Conservation (phyloP, 2,329 filamentous ascomycete genomes). For the Arthrobotrys pseudoclavata region DNA sequence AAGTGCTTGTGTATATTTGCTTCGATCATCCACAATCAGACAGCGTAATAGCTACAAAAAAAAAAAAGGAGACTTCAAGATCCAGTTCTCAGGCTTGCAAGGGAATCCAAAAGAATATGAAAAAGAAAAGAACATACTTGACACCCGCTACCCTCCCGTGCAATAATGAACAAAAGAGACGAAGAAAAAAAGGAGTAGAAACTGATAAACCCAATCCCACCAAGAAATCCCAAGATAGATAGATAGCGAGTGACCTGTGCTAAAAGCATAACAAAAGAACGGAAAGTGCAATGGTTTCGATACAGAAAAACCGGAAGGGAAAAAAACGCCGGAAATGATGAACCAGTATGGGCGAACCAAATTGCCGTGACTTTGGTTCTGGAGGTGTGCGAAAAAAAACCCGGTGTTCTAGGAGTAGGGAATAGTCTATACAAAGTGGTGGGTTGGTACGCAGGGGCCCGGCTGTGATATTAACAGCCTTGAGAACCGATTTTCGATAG, state of each 20-base stretch:
- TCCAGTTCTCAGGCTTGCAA: slow-evolving; percentile 29
- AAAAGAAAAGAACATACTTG: slow-evolving; percentile 31
- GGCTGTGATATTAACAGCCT: slow-evolving; percentile 29
- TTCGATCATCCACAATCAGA: slow-evolving; percentile 27
- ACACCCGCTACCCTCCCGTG: slow-evolving; percentile 59
- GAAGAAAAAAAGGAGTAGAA: slow-evolving; percentile 16
- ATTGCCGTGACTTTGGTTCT: slow-evolving; percentile 53
- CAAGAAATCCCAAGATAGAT: slow-evolving; percentile 21
- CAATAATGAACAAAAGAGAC: slow-evolving; percentile 35
- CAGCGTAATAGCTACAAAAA: slow-evolving; percentile 40
- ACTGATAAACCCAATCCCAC: slow-evolving; percentile 46
- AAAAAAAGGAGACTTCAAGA: slow-evolving; percentile 32
- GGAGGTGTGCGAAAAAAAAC: slow-evolving; percentile 35
- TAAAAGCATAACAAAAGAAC: slow-evolving; percentile 39
- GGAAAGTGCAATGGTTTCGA: slow-evolving; percentile 29
- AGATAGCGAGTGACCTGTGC: slow-evolving; percentile 44
- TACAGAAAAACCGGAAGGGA: neutral
- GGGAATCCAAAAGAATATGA: slow-evolving; percentile 18
- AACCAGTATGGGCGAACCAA: slow-evolving; percentile 35
- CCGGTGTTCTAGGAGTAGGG: slow-evolving; percentile 43
- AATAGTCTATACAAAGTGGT: slow-evolving; percentile 55
- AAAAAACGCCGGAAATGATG: slow-evolving; percentile 53
- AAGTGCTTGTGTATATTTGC: slow-evolving; percentile 31
- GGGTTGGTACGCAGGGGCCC: slow-evolving; percentile 11
- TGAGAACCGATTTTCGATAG: neutral